phyloP scores from a whole-genome alignment of 768 basidiomycete genomes.

The Kwoniella newhampshirensis region DNA sequence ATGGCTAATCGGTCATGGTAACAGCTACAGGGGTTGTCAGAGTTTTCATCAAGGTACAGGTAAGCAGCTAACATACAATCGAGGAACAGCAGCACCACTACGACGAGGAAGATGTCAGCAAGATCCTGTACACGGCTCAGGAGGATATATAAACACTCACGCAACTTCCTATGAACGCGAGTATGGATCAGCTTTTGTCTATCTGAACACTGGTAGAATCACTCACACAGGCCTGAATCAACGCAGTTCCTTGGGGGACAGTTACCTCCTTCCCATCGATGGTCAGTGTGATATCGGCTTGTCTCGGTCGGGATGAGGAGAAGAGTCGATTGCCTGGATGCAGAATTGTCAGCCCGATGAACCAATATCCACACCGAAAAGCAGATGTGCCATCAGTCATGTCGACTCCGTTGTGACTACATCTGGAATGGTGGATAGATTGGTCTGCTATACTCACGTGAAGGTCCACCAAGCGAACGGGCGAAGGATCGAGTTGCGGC shows the following conservation, averaged over 20 bases:
- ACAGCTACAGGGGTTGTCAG: constrained; percentile 28
- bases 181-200: constrained; percentile 54
- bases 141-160: constrained; percentile 7
- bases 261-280: constrained; percentile 97
- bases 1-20: constrained; percentile 73
- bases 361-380: background rate
- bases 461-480: constrained; percentile 20
- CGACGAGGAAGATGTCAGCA: constrained; percentile 16
- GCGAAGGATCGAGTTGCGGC: constrained; percentile 21
- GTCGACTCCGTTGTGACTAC: background rate
- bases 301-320: constrained; percentile 37
- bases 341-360: background rate
- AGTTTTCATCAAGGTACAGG: background rate
- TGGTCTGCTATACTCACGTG: constrained; percentile 11
- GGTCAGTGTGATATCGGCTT: constrained; percentile 71
- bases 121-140: background rate
- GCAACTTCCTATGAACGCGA: constrained; percentile 75
- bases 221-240: constrained; percentile 80
- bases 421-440: background rate
- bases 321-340: constrained; percentile 35
- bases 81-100: constrained; percentile 57
- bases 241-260: constrained; percentile 89
- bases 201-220: background rate
- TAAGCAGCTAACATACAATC: constrained; percentile 56
- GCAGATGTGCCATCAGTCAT: background rate